A percentile compares a stretch with the other conserved stretches of the same genome.
These are phyloP conservation scores for Crataegus laevigata DNA, from an alignment of 306 rosid genomes.

Conservation along the genomic window DNA sequence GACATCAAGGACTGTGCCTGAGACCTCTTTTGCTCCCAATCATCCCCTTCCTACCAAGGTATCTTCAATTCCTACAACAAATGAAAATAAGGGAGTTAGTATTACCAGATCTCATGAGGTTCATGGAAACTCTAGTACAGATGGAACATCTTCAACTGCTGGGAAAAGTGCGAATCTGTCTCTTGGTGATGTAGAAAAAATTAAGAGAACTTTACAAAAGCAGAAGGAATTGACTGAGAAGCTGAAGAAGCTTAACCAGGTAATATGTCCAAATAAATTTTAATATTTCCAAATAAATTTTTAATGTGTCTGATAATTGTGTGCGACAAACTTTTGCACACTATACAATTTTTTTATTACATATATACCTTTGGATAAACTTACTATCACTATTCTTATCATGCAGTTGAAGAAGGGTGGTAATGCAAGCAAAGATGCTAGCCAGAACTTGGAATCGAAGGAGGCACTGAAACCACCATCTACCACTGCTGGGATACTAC, in stretches of 20 bases:
- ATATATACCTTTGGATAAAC: conserved; percentile 13
- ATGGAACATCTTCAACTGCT: conserved; percentile 94
- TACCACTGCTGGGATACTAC: conserved; percentile 19
- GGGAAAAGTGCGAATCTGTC: conserved; percentile 79
- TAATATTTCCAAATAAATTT: conserved; percentile 7
- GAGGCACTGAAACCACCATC: conserved; percentile 33
- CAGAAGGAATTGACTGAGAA: conserved; percentile 69
- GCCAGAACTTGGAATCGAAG: conserved; percentile 29
- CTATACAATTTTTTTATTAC: background rate
- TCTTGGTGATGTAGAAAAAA: conserved; percentile 77
- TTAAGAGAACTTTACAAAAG: conserved; percentile 78
- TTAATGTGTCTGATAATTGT: background rate
- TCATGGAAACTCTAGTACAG: conserved; percentile 99
- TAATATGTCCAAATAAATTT: conserved; percentile 18
- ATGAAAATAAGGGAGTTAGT: conserved; percentile 99
- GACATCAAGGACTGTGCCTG: conserved; percentile 50
- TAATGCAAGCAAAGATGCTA: conserved; percentile 36
- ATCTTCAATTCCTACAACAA: conserved; percentile 93
- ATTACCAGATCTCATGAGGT: conserved; percentile 99
- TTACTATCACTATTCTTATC: conserved; percentile 21
- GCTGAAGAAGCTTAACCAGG: conserved; percentile 70
- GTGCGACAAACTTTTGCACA: background rate
- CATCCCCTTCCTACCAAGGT: conserved; percentile 79
- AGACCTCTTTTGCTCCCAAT: conserved; percentile 45
- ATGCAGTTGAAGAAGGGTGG: conserved; percentile 62